Percentiles rank a stretch among this genome's conserved stretches.
Evolutionary conservation across 306 rosid genomes (phyloP).

Genomic region (Gastrolobium bilobum): DNA sequence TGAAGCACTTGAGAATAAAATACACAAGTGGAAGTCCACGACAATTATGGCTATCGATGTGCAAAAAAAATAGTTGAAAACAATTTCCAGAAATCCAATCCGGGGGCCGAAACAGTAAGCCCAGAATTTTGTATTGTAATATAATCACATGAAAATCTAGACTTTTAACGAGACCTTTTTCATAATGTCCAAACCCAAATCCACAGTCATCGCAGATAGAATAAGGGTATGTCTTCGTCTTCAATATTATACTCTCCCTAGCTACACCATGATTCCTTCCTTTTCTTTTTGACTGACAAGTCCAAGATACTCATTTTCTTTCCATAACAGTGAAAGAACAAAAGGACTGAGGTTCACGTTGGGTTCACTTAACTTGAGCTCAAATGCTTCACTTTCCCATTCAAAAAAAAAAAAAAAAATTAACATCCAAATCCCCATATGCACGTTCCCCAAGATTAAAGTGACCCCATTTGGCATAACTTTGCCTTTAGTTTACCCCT

Average conservation of each 20-base stretch:
- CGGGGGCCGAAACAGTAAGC: conserved; percentile 14
- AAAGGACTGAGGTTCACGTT: conserved; percentile 62
- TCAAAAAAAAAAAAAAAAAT: no score
- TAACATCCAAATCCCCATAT: conserved; percentile 49
- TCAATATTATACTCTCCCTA: conserved; percentile 49
- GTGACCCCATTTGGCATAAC: conserved; percentile 58
- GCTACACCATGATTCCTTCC: conserved; percentile 53
- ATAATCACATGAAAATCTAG: conserved; percentile 42
- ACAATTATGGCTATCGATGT: conserved; percentile 53
- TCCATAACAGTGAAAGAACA: conserved; percentile 49
- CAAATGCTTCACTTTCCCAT: conserved; percentile 57
- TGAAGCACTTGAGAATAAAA: conserved; percentile 43
- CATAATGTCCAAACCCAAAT: conserved; percentile 53
- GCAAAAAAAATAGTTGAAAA: conserved; percentile 24
- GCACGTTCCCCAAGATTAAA: conserved; percentile 52
- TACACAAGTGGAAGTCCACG: conserved; percentile 40
- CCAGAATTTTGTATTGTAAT: background rate
- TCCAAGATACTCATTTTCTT: conserved; percentile 75
- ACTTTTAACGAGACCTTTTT: conserved; percentile 42
- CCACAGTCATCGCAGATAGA: conserved; percentile 49
- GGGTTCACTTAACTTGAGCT: conserved; percentile 51
- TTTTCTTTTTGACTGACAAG: conserved; percentile 64
- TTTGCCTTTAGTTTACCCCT: conserved; percentile 64
- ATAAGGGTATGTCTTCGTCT: conserved; percentile 49
- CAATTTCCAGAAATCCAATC: conserved; percentile 38